Evolutionary conservation across 192 early-diverging fungal species (phyloP), one percentile per base, ranked within the genome.

Genomic region (Pilobolus umbonatus): DNA sequence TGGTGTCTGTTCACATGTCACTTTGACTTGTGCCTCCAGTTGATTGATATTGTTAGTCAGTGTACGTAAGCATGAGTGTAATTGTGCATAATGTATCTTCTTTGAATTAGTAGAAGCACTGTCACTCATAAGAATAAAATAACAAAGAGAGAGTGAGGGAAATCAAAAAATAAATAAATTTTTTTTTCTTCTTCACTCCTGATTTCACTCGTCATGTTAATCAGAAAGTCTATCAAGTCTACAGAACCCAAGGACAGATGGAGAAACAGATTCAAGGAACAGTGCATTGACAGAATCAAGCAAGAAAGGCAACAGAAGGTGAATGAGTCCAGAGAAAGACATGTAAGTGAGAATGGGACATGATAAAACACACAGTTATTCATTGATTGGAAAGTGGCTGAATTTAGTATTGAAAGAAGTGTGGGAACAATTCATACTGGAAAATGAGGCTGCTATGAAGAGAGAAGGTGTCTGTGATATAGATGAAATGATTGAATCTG

Each of bases 181-280:
- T n/a, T n/a, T n/a, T n/a, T n/a, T n/a, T n/a, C n/a, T n/a, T n/a
- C n/a, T n/a, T n/a, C n/a, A n/a, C n/a, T n/a, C n/a, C n/a, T n/a
- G n/a, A n/a, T n/a, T n/a, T n/a, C n/a, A n/a, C n/a, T n/a, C n/a
- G n/a, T n/a, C n/a, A n/a, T n/a, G n/a, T n/a, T n/a, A n/a, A n/a
- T n/a, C n/a, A n/a, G n/a, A n/a, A n/a, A n/a, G n/a, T n/a, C n/a
- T n/a, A n/a, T n/a, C n/a, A n/a, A n/a, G n/a, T n/a, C n/a, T n/a
- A n/a, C n/a, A n/a, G n/a, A n/a, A n/a, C n/a, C n/a, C 14, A 42
- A 48, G 19, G 22, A 17, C 22, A 9, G 28, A 15, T 56, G 54
- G 54, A 36, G 12, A 22, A 39, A 56, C 43, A 56, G 26, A 28
- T 56, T 56, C 22, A 43, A 21, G 43, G 25, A 56, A 21, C 54